Conservation (phyloP, 345 rosid species). For the Limnanthes douglasii region DNA sequence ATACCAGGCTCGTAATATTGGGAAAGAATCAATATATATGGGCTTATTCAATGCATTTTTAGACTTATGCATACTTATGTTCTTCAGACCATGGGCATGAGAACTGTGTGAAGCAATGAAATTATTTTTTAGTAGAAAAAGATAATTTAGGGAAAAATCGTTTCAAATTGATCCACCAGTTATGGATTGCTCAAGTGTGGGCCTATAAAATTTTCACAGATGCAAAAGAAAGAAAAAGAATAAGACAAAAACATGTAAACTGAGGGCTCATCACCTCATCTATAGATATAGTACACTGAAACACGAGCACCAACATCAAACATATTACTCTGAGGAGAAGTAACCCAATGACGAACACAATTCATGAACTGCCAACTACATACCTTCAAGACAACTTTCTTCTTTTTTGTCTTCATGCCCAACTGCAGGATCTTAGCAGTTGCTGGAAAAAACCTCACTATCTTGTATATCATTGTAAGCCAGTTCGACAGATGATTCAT, state of each 20-base stretch:
- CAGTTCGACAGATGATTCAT: too few species aligned
- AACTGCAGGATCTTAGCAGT: too few species aligned
- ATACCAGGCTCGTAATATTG: conserved; percentile 53
- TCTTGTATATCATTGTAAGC: too few species aligned
- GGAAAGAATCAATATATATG: conserved; percentile 31
- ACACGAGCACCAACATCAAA: conserved; percentile 34
- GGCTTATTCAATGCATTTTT: conserved; percentile 18
- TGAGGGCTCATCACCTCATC: conserved; percentile 26
- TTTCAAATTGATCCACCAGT: conserved; percentile 21
- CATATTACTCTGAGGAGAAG: not conserved
- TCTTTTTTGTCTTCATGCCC: too few species aligned
- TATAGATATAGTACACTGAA: conserved; percentile 36
- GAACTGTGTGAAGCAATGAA: conserved; percentile 15
- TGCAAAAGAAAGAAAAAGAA: conserved; percentile 61
- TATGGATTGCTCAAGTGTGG: conserved; percentile 27
- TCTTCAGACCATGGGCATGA: conserved; percentile 13
- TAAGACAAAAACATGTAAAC: conserved; percentile 41
- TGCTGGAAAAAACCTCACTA: too few species aligned
- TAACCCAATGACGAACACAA: conserved; percentile 4
- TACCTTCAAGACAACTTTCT: too few species aligned
- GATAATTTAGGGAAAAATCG: conserved; percentile 43
- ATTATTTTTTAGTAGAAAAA: conserved; percentile 31
- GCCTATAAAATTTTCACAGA: conserved; percentile 59
- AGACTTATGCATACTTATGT: conserved; percentile 8
- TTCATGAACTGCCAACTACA: not conserved